These are phyloP conservation scores for Nicotiana paniculata DNA, from an alignment of 257 asterid genomes.

Conservation along the genomic window DNA sequence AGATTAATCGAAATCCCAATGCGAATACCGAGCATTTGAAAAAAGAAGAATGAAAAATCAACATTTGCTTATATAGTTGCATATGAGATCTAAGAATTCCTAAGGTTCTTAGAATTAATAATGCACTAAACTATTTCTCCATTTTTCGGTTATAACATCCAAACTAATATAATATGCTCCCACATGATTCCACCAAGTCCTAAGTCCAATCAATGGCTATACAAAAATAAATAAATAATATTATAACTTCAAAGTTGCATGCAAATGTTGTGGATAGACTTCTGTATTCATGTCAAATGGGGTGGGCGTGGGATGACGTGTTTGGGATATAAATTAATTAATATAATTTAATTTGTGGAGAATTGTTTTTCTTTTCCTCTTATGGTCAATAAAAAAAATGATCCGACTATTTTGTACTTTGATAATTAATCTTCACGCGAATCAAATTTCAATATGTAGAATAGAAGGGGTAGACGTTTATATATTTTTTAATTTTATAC, in stretches of 20 bases:
- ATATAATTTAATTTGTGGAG: background rate
- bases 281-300: background rate
- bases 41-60: too few relatives aligned
- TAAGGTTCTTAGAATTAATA: constrained; percentile 19
- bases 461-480: too few relatives aligned
- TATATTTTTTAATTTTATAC: background rate
- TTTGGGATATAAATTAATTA: background rate
- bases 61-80: too few relatives aligned
- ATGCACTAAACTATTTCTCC: constrained; percentile 15
- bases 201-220: constrained; percentile 8
- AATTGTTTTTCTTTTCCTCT: background rate
- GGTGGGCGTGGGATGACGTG: constrained; percentile 3
- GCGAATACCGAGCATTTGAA: too few relatives aligned
- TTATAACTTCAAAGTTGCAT: background rate
- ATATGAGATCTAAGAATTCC: constrained; percentile 22
- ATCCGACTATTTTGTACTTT: background rate
- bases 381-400: background rate
- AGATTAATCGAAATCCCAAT: too few relatives aligned
- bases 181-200: constrained; percentile 20
- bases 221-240: background rate
- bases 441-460: background rate
- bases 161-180: constrained; percentile 7
- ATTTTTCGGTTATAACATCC: constrained; percentile 7
- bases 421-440: background rate
- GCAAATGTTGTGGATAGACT: background rate